Evolutionary conservation across 306 rosid genomes (phyloP).

Genomic region (Cicer bijugum): DNA sequence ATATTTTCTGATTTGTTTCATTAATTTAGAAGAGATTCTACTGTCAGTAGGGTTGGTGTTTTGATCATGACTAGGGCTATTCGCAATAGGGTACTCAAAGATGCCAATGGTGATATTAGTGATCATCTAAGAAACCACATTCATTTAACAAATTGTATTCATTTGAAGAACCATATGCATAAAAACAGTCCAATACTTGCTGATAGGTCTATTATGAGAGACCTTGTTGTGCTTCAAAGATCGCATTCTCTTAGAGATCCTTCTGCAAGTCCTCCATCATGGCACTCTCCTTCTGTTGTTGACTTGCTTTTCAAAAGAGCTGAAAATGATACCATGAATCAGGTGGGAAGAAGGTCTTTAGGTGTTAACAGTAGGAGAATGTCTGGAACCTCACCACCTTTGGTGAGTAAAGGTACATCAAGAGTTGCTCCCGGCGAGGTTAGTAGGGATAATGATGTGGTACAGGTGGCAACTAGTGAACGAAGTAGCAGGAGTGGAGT

Average conservation of each 20-base stretch:
- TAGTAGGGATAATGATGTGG: conserved; percentile 55
- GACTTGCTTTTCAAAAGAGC: conserved; percentile 71
- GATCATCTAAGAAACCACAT: conserved; percentile 97
- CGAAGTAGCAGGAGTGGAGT: conserved; percentile 67
- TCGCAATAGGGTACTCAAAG: conserved; percentile 88
- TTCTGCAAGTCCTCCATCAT: conserved; percentile 95
- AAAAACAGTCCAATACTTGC: conserved; percentile 90
- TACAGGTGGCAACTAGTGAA: conserved; percentile 57
- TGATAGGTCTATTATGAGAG: conserved; percentile 90
- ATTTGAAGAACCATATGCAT: conserved; percentile 99
- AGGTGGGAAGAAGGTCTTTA: conserved; percentile 80
- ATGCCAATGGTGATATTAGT: conserved; percentile 93
- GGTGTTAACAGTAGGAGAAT: conserved; percentile 67
- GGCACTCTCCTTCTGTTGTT: conserved; percentile 86
- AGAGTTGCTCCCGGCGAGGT: conserved; percentile 75
- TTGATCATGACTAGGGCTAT: conserved; percentile 97
- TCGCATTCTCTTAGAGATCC: conserved; percentile 94
- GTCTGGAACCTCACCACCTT: conserved; percentile 74
- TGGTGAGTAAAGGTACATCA: conserved; percentile 62
- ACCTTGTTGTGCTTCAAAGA: conserved; percentile 88
- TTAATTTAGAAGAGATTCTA: conserved; percentile 53
- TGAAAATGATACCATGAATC: conserved; percentile 61
- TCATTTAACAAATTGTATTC: conserved; percentile 97
- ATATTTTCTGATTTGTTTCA: conserved; percentile 48
- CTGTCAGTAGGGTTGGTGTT: conserved; percentile 51